Base-by-base conservation (phyloP, 176 grass and related monocot genomes). In the Sorghum bicolor region DNA sequence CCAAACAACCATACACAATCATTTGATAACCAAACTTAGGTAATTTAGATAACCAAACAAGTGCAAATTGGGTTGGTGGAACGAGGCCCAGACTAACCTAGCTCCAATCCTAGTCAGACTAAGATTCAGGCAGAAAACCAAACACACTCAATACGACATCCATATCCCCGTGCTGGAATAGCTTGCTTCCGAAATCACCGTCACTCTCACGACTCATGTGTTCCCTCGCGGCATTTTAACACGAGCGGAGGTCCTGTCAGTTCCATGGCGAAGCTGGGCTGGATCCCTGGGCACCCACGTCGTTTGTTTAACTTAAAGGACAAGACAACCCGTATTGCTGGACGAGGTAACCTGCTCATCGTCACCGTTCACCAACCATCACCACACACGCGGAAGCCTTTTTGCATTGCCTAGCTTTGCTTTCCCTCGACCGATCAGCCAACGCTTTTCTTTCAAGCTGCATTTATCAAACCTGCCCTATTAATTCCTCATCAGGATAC, bases 351-450 rank as follows among this genome's bases (percentile, higher is more conserved):
- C 70, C 11, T 6, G 10, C 47, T 22, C 70, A 17, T 63, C 70
- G 78, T 44, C 75, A 73, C 73, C 88, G 44, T 67, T 55, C 75
- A 74, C 83, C 83, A 66, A 36, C 36, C 61, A 64, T 30, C 11
- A 30, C 12, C 60, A 29, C 82, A 80, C 69, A 12, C 19, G 39
- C 63, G 22, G 43, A 58, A 34, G 28, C 36, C 28, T 58, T 70
- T 70, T 79, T 16, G 60, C 61, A 64, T 28, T 38, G 77, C 47
- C 1, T 10, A 3, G 25, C 45, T 60, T 15, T 36, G 41, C 78
- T 69, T 28, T 69, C 64, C 47, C 10, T 81, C 13, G 79, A 53
- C 38, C 39, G 38, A 76, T 47, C 45, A 66, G 32, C 32, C 67
- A 66, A 28, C 60, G n/a, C 55, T 63, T 63, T 11, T 13, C 5